Percentiles rank a stretch among this genome's conserved stretches.
phyloP scores from a whole-genome alignment of 2,329 filamentous ascomycete genomes.

The Mollisiaceae sp. region DNA sequence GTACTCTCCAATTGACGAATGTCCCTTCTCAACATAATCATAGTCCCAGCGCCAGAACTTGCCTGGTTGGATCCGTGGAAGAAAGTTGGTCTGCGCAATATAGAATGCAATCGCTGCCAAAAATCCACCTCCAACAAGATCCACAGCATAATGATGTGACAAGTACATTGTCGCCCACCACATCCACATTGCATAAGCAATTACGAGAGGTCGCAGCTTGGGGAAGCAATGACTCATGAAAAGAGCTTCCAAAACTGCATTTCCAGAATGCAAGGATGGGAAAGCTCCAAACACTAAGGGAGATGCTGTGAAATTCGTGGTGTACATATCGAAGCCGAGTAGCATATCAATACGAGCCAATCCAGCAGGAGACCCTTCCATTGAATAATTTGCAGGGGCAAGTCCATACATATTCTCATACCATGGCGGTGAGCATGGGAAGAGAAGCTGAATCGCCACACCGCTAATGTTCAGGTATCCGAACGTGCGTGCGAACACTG shows the following conservation, averaged over 20 bases:
- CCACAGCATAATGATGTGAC: constrained; percentile 95
- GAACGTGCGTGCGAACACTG: constrained; percentile 84
- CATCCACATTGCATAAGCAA: constrained; percentile 87
- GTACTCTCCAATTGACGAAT: constrained; percentile 60
- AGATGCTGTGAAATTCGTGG: constrained; percentile 86
- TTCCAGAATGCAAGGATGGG: constrained; percentile 88
- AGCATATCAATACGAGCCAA: constrained; percentile 87
- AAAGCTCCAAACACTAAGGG: constrained; percentile 95
- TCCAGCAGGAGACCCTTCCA: constrained; percentile 87
- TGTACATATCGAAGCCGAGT: constrained; percentile 92
- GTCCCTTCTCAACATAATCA: constrained; percentile 87
- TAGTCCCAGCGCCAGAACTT: constrained; percentile 95
- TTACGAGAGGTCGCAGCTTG: constrained; percentile 76
- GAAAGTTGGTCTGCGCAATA: constrained; percentile 76
- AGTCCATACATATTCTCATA: constrained; percentile 94
- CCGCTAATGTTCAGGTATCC: constrained; percentile 92
- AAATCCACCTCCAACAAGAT: constrained; percentile 85
- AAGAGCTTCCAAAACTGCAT: constrained; percentile 85
- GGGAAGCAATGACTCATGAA: constrained; percentile 96
- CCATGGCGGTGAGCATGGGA: constrained; percentile 95
- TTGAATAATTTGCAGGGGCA: constrained; percentile 89
- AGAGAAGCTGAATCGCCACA: constrained; percentile 85
- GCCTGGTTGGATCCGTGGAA: constrained; percentile 81
- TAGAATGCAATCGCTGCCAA: constrained; percentile 82
- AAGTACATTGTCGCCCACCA: constrained; percentile 99